Conservation (phyloP, 208 protist species). For the Crithidia acanthocephali region DNA sequence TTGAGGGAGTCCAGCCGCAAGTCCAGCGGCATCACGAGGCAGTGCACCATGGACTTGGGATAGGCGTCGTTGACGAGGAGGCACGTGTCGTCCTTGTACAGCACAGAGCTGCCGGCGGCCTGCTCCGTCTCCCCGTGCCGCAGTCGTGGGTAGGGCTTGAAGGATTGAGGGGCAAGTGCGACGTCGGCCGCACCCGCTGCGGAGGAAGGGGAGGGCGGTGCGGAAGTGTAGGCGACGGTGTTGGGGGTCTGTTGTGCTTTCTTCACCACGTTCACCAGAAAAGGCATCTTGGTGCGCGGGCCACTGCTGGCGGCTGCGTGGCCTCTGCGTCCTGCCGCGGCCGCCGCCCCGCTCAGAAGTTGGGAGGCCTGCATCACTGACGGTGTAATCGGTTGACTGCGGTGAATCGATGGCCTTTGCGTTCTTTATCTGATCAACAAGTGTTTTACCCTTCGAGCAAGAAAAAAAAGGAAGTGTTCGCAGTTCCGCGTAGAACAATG, state of each 20-base stretch:
- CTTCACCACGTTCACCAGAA: slow-evolving; percentile 74
- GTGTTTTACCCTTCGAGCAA: too few species aligned
- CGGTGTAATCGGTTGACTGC: too few species aligned
- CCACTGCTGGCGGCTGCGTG: slow-evolving; percentile 29
- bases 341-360: slow-evolving; percentile 7
- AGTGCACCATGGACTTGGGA: slow-evolving; percentile 88
- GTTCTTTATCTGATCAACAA: too few species aligned
- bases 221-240: slow-evolving; percentile 22
- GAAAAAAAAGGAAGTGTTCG: too few species aligned
- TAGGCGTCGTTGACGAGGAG: slow-evolving; percentile 86
- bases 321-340: slow-evolving; percentile 4
- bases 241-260: slow-evolving; percentile 39
- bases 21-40: slow-evolving; percentile 83
- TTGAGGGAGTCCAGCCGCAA: slow-evolving; percentile 65
- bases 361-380: slow-evolving; percentile 21
- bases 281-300: slow-evolving; percentile 72
- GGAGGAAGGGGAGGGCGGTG: slow-evolving; percentile 2
- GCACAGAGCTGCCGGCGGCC: slow-evolving; percentile 44
- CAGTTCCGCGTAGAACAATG: too few species aligned
- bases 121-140: slow-evolving; percentile 39
- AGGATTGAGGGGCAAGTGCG: slow-evolving; percentile 34
- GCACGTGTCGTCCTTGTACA: slow-evolving; percentile 81
- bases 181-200: slow-evolving; percentile 7
- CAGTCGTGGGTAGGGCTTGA: slow-evolving; percentile 52
- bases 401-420: too few species aligned